These are phyloP conservation scores for Oryza glumipatula DNA, from an alignment of 176 grass and related monocot genomes.

Conservation along the genomic window DNA sequence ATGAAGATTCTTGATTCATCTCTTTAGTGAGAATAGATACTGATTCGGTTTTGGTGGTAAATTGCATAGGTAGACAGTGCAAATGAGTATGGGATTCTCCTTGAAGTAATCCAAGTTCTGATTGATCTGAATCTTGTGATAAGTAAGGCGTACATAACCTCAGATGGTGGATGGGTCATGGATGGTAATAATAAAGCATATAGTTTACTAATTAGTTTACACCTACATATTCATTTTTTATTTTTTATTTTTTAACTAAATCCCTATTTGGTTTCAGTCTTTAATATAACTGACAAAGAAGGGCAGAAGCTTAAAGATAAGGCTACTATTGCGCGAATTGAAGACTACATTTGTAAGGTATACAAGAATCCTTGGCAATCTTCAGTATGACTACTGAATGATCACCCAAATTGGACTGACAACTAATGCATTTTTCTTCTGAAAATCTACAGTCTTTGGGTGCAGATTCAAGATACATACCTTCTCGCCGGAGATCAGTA, in stretches of 20 bases:
- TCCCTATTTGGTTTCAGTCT: constrained; percentile 55
- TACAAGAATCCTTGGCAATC: constrained; percentile 18
- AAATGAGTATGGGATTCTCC: constrained; percentile 78
- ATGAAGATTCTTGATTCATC: not conserved
- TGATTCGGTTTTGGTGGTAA: not conserved
- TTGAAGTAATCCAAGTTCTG: constrained; percentile 80
- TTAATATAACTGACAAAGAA: constrained; percentile 73
- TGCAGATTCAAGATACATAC: constrained; percentile 61
- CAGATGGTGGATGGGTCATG: constrained; percentile 88
- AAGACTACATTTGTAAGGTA: constrained; percentile 66
- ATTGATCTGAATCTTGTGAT: constrained; percentile 82
- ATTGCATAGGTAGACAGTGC: constrained; percentile 62
- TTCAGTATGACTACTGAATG: not conserved
- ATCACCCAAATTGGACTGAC: not conserved
- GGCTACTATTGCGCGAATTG: constrained; percentile 31
- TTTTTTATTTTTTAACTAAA: not conserved
- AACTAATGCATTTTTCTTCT: constrained; percentile 10
- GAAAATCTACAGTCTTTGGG: constrained; percentile 60
- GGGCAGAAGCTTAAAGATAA: constrained; percentile 67
- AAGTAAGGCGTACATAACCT: constrained; percentile 78
- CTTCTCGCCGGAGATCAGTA: constrained; percentile 53
- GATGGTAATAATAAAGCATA: constrained; percentile 51
- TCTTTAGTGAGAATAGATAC: not conserved
- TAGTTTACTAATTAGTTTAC: not conserved
- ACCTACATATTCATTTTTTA: not conserved